Evolutionary conservation across 139 green algal genomes (phyloP), one percentile per base, ranked within the genome.

Genomic region (Haematococcus lacustris): DNA sequence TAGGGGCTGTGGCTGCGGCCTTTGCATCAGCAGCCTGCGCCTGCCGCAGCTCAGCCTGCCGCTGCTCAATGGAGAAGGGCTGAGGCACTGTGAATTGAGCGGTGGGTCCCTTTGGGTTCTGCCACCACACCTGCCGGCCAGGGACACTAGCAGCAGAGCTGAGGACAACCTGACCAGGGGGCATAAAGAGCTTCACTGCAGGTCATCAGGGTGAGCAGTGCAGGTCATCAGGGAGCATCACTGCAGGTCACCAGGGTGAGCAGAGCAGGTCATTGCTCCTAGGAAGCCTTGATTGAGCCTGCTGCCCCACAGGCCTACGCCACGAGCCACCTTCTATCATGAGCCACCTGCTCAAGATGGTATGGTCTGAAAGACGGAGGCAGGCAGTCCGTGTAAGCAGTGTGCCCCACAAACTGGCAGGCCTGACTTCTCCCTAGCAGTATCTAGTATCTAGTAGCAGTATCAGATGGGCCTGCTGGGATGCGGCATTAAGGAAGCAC

Each of bases 41-140:
- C 65, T 34, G 38, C 7, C 39, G 26, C n/a, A 35, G 33, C 3
- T 38, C 38, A 6, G 13, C 17, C 65, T 43, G 33, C n/a, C 33
- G 65, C 65, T 38, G 5, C n/a, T 80, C 75, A 51, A 80, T 76
- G 70, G 65, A 73, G 65, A 80, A 80, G 7, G 75, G 75, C 63
- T 75, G 63, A 30, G 75, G 75, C 47, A 76, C 70, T 1, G 75
- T 80, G 41, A 69, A 51, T 1, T 70, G 62, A 30, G n/a, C 51
- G 21, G 30, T 41, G 28, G 51, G 62, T 1, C 70, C 70, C 1
- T 51, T 64, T 9, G 70, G 71, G 40, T 71, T 65, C 25, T 73
- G 64, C 70, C 75, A 64, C 51, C 51, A 66, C 28, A 63, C 23
- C 65, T 80, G 62, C 51, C 13, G 63, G 33, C 23, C 7, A 3